Percentiles rank a stretch among this genome's conserved stretches.
phyloP scores from a whole-genome alignment of 2,329 filamentous ascomycete species.

The Ophiostoma pallidulum region DNA sequence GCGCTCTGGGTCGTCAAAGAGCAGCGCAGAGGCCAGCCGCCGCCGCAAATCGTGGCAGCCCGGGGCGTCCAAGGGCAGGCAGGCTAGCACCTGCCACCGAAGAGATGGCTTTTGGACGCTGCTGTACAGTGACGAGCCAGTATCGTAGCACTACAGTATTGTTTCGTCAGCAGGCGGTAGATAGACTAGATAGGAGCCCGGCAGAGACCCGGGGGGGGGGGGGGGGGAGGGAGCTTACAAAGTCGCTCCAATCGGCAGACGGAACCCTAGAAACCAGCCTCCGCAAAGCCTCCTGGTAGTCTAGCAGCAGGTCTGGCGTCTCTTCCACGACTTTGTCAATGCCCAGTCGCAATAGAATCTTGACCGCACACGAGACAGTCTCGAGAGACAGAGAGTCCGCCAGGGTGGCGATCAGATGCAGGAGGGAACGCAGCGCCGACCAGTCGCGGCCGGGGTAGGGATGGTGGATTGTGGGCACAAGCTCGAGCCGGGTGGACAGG shows the following conservation, averaged over 20 bases:
- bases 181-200: slow-evolving; percentile 21
- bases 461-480: slow-evolving; percentile 17
- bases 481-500: slow-evolving; percentile 16
- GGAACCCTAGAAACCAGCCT: slow-evolving; percentile 35
- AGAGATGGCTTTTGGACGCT: slow-evolving; percentile 41
- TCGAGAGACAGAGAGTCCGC: slow-evolving; percentile 26
- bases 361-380: slow-evolving; percentile 31
- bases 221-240: slow-evolving; percentile 23
- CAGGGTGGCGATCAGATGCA: slow-evolving; percentile 32
- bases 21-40: slow-evolving; percentile 54
- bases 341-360: slow-evolving; percentile 44
- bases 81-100: slow-evolving; percentile 47
- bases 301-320: slow-evolving; percentile 31
- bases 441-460: slow-evolving; percentile 31
- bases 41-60: slow-evolving; percentile 52
- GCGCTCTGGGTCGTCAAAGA: slow-evolving; percentile 43
- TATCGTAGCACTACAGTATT: slow-evolving; percentile 33
- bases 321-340: slow-evolving; percentile 42
- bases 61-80: slow-evolving; percentile 44
- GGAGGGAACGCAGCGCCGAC: slow-evolving; percentile 33
- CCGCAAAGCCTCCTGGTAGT: slow-evolving; percentile 34
- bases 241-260: slow-evolving; percentile 25
- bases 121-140: slow-evolving; percentile 37
- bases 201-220: slow-evolving; percentile 19
- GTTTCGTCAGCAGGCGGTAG: slow-evolving; percentile 12